phyloP scores from a whole-genome alignment of 805 yeast genomes.

The Candida cerambycidarum region DNA sequence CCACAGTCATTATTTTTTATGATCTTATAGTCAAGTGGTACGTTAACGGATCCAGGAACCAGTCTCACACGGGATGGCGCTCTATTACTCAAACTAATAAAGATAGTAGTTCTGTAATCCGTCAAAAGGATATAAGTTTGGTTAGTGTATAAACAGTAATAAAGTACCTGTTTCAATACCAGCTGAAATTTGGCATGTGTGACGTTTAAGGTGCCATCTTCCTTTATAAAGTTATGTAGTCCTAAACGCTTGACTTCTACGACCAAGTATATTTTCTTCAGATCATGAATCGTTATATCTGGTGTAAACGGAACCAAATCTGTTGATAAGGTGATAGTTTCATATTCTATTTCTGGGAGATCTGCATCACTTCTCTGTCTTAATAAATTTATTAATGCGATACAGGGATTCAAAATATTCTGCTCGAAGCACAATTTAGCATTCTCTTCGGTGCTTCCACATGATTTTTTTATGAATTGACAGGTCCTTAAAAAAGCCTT shows the following conservation, averaged over 20 bases:
- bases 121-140: neutral
- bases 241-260: neutral
- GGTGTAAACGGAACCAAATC: neutral
- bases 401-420: neutral
- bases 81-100: neutral
- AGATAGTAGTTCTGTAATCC: neutral
- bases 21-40: neutral
- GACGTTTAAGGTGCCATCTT: neutral
- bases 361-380: neutral
- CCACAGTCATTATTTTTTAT: conserved; percentile 1
- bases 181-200: neutral
- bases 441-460: neutral
- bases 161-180: neutral
- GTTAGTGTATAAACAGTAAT: neutral
- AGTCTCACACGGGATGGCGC: neutral
- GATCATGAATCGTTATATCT: neutral
- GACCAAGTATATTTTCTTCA: neutral
- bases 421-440: neutral
- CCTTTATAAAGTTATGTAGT: neutral
- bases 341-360: neutral
- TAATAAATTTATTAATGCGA: neutral
- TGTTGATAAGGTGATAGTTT: neutral
- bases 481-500: neutral
- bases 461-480: too few relatives aligned
- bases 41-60: neutral